Evolutionary conservation across 345 rosid species (phyloP), one percentile per base, ranked within the genome.

Genomic region (Conringia planisiliqua): DNA sequence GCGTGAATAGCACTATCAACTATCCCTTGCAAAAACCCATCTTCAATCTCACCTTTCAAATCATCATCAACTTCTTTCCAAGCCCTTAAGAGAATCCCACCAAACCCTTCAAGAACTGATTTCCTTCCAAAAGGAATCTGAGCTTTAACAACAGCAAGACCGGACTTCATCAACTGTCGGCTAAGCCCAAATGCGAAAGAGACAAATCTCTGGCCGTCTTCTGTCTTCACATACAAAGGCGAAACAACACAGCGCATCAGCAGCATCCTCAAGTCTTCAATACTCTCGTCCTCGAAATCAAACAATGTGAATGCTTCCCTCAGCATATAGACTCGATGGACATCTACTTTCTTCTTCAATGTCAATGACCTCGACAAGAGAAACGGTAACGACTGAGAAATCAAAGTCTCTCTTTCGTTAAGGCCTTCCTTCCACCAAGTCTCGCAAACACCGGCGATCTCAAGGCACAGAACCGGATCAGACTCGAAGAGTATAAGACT

Each of bases 201-300:
- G 38, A 89, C 65, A 46, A 92, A 95, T 32, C 73, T 82, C 89
- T 85, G 86, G 35, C 99, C 99, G 12, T 95, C 97, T 62, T 92
- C 93, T 0, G 95, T 86, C 60, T 87, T 95, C 59, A 95, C 64
- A 75, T 84, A 90, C 62, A 92, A 24, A 7, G 99, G 99, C 1
- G 91, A 82, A 50, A 95, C 86, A 13, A 95, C 84, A 38, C 97
- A 90, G 26, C 97, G 83, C 17, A 95, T 90, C 42, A 95, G 58
- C 72, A 95, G 62, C 80, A 83, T 71, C 74, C 89, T 87, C 79
- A 95, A 79, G 62, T 95, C 97, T 67, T 86, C 97, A 24, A 89
- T 95, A 66, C 96, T 95, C 69, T 88, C 90, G 52, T 95, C 99
- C 32, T 92, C 91, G 4, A 90, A 95, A 70, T 95, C 99, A 13